These are phyloP conservation scores for Geoglossum cookeanum DNA, from an alignment of 2,329 filamentous ascomycete species.

Conservation along the genomic window DNA sequence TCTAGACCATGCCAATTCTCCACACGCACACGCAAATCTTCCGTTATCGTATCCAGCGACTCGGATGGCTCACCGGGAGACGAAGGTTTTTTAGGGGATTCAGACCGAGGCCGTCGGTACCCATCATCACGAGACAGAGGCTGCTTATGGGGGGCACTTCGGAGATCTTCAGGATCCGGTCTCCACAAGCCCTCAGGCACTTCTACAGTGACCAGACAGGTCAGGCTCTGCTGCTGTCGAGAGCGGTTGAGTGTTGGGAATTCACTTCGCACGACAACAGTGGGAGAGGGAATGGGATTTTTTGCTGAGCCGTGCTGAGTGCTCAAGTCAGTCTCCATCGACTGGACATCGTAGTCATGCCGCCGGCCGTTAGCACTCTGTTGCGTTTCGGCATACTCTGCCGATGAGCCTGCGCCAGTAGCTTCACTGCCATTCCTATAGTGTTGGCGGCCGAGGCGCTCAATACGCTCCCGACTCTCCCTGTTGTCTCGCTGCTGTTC, in stretches of 20 bases:
- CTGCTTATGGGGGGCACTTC: conserved; percentile 23
- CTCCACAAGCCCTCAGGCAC: conserved; percentile 85
- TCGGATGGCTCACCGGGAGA: conserved; percentile 58
- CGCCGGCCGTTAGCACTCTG: conserved; percentile 49
- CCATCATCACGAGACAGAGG: conserved; percentile 27
- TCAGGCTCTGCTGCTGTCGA: conserved; percentile 83
- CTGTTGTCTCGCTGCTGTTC: conserved; percentile 19
- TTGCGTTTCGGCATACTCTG: conserved; percentile 46
- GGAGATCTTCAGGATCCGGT: conserved; percentile 63
- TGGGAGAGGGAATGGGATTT: conserved; percentile 78
- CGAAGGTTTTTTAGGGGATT: conserved; percentile 34
- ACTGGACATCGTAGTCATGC: conserved; percentile 90
- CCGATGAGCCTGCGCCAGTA: conserved; percentile 54
- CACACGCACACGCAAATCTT: conserved; percentile 67
- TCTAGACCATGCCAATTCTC: conserved; percentile 98
- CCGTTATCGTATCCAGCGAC: conserved; percentile 65
- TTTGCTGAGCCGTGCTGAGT: conserved; percentile 47
- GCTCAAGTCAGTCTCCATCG: conserved; percentile 77
- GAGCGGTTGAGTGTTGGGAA: conserved; percentile 88
- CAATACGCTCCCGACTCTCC: conserved; percentile 32
- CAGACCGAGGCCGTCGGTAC: conserved; percentile 39
- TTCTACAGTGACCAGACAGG: conserved; percentile 84
- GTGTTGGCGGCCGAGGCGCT: conserved; percentile 33
- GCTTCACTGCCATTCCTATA: conserved; percentile 60
- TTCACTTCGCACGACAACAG: conserved; percentile 88